Base-by-base conservation (phyloP, 495 filamentous ascomycete species). In the Neurospora africana region DNA sequence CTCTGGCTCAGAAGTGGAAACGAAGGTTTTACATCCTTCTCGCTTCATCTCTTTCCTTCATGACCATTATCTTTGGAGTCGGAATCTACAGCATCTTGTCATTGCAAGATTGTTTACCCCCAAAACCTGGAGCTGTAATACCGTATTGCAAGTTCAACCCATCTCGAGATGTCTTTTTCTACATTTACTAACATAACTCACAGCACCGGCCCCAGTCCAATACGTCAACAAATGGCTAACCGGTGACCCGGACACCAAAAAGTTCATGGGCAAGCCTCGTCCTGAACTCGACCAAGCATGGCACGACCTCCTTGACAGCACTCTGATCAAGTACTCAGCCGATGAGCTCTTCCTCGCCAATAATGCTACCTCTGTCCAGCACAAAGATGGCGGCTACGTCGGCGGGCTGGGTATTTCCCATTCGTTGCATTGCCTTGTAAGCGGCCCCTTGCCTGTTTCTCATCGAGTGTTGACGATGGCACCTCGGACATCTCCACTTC, bases 271-370 rank as follows among this genome's bases (percentile, higher is more conserved):
- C 0, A 36, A 75, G 8, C 75, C 75, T 10, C 65, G 75, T 2
- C 72, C 70, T 4, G 75, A 77, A 30, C 44, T 77, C 5, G 75
- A 77, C 74, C 36, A 72, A 37, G 75, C 75, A 23, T 77, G 75
- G 75, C 72, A 74, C 10, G 68, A 77, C 5, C 53, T 77, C 0
- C 75, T 77, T 5, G 37, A 68, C 23, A 72, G 68, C 1, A 75
- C 75, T 15, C 6, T 72, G 23, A 75, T 77, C 19, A 65, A 38
- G 11, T 73, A 68, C 39, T 69, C 71, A 0, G 65, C 68, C 38
- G 70, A 75, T 33, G 75, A 77, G 36, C 67, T 77, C 15, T 9
- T 37, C 19, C 67, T 68, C 3, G 75, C 75, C 10, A 69, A 69
- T 9, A 68, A 73, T 15, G 53, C 75, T 1, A 74, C 58, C 1